Conservation (phyloP, 345 rosid genomes). For the Acer negundo region DNA sequence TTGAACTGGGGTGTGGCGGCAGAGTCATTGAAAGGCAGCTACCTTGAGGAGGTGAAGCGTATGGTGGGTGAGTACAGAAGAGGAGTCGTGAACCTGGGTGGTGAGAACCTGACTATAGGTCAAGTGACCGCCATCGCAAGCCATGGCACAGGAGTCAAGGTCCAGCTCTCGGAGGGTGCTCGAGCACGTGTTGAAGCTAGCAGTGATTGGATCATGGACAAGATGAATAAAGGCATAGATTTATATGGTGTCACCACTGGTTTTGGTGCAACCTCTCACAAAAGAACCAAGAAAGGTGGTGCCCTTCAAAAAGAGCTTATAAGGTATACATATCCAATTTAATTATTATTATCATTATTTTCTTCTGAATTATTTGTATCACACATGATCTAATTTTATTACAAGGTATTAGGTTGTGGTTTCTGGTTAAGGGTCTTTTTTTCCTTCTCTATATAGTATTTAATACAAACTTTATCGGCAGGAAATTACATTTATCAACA, state of each 20-base stretch:
- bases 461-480: too few relatives aligned
- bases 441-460: too few relatives aligned
- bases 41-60: slow-evolving; percentile 74
- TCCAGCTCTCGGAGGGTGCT: slow-evolving; percentile 56
- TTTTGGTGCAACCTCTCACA: slow-evolving; percentile 75
- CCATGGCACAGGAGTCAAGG: slow-evolving; percentile 35
- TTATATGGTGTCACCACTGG: slow-evolving; percentile 81
- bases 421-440: too few relatives aligned
- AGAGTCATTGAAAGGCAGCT: slow-evolving; percentile 78
- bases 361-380: not conserved
- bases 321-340: slow-evolving; percentile 33
- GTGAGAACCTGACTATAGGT: slow-evolving; percentile 74
- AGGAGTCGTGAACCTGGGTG: slow-evolving; percentile 63
- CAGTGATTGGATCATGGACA: slow-evolving; percentile 85
- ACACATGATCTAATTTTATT: too few relatives aligned
- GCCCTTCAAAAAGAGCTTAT: slow-evolving; percentile 77
- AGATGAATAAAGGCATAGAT: slow-evolving; percentile 72
- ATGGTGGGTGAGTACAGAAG: slow-evolving; percentile 73
- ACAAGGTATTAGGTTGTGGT: too few relatives aligned
- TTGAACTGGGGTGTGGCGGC: slow-evolving; percentile 73
- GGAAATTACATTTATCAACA: not conserved
- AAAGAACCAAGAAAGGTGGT: slow-evolving; percentile 70
- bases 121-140: slow-evolving; percentile 67
- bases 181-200: slow-evolving; percentile 70
- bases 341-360: not conserved